Evolutionary conservation across 441 rosid genomes (phyloP), one percentile per base, ranked within the genome.

Genomic region (Gossypium davidsonii): DNA sequence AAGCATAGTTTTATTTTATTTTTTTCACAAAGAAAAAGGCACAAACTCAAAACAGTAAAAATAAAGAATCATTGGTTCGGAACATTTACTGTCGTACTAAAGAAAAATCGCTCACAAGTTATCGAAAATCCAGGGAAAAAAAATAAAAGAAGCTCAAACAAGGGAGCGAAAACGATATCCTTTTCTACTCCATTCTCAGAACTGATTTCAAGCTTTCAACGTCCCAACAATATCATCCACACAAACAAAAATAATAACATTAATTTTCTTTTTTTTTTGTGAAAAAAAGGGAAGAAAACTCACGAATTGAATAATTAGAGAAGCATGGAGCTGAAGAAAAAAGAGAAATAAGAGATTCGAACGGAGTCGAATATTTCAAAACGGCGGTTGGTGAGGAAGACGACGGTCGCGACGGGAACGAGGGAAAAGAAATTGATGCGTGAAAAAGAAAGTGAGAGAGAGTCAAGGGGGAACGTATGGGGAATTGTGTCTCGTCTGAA

Each of bases 401-500:
- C 64, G 82, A 62, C 20, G 70, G 74, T 66, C 61, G 67, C 52
- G 74, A 85, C 76, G 80, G 82, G 61, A 77, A 67, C 18, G 2
- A 18, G 71, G 63, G 51, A 4, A 63, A 23, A 14, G 5, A 21
- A 39, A 28, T 2, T 3, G 31, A 5, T 12, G 72, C 1, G 39
- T 11, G 62, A 58, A 25, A 58, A 4, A 8, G 21, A 12, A n/a
- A 48, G 2, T n/a, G 7, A 11, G 6, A 11, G 6, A 15, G 14
- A 17, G 74, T 56, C 63, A 77, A 66, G 65, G 73, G 74, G 70
- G 73, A 74, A 53, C 82, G 81, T 81, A 72, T 80, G 85, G 91
- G 91, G 83, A 89, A 87, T 83, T 83, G 93, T 84, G 90, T 86
- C 83, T 73, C 83, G 80, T 77, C 39, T 55, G 20, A 78, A 25